These are phyloP conservation scores for Nephelium lappaceum DNA, from an alignment of 345 rosid species.

Conservation along the genomic window DNA sequence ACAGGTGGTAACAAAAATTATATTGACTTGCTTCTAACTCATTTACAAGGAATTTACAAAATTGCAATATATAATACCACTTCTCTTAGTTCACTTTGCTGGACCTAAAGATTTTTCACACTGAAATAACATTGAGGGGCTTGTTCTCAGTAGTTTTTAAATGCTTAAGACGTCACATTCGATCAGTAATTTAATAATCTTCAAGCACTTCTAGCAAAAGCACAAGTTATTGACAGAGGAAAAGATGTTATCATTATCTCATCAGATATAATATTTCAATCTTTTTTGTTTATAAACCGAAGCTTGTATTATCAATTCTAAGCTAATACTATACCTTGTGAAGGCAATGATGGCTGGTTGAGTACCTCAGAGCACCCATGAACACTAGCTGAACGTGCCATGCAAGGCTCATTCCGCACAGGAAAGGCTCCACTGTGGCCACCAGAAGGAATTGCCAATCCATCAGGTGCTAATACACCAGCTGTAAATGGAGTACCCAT, in stretches of 20 bases:
- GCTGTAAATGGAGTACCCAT: conserved; percentile 78
- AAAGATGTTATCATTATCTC: not conserved
- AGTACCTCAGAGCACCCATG: conserved; percentile 83
- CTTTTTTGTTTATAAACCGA: not conserved
- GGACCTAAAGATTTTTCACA: not conserved
- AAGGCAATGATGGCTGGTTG: conserved; percentile 39
- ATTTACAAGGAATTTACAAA: not conserved
- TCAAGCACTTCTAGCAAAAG: not conserved
- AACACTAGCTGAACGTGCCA: conserved; percentile 88
- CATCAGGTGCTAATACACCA: conserved; percentile 61
- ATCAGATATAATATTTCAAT: not conserved
- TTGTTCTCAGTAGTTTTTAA: not conserved
- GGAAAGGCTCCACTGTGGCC: conserved; percentile 45
- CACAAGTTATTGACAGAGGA: not conserved
- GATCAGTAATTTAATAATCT: not conserved
- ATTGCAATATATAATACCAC: not conserved
- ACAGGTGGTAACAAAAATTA: conserved; percentile 2
- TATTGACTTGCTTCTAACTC: not conserved
- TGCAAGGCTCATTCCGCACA: conserved; percentile 55
- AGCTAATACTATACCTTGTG: conserved; percentile 44
- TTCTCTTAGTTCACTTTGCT: not conserved
- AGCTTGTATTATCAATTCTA: not conserved
- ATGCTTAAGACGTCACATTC: not conserved
- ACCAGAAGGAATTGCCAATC: conserved; percentile 42
- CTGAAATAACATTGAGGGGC: not conserved